Evolutionary conservation across 2,329 filamentous ascomycete species (phyloP).

Genomic region (Leptographium flavum): DNA sequence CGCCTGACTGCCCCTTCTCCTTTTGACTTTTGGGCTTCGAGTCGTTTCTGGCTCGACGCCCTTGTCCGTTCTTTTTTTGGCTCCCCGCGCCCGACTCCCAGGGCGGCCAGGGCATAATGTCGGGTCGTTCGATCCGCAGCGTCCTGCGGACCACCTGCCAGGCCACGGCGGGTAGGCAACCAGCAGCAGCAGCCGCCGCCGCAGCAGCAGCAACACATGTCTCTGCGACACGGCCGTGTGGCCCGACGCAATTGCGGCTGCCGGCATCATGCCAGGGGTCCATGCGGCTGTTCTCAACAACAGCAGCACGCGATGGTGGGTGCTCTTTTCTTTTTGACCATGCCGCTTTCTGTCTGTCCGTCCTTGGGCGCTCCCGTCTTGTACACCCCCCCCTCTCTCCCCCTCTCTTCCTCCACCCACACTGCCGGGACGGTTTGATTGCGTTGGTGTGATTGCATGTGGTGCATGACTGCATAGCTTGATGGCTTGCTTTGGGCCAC

Average conservation of each 20-base stretch:
- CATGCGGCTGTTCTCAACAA: conserved; percentile 8
- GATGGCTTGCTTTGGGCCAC: too few species aligned
- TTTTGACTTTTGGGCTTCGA: too few species aligned
- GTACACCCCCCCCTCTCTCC: neutral
- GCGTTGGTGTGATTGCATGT: too few species aligned
- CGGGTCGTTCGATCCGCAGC: conserved; percentile 10
- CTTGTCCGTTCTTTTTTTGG: neutral
- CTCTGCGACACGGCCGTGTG: neutral
- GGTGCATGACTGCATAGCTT: neutral
- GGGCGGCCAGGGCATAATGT: conserved; percentile 4
- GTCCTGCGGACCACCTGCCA: conserved; percentile 6
- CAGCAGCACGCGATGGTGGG: conserved; percentile 8
- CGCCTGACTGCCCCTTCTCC: neutral
- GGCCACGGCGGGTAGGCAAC: neutral
- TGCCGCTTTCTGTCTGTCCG: neutral
- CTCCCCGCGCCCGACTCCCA: too few species aligned
- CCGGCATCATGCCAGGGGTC: conserved; percentile 1
- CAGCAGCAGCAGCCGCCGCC: too few species aligned
- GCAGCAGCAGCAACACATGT: too few species aligned
- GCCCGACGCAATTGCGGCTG: neutral
- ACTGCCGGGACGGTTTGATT: neutral
- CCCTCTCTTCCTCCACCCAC: neutral
- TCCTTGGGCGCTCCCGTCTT: neutral
- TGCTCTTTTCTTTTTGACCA: neutral
- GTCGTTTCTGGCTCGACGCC: too few species aligned